Percentiles rank a stretch among this genome's conserved stretches.
Evolutionary conservation across 805 yeast species (phyloP).

Genomic region (Ogataea nonfermentans): DNA sequence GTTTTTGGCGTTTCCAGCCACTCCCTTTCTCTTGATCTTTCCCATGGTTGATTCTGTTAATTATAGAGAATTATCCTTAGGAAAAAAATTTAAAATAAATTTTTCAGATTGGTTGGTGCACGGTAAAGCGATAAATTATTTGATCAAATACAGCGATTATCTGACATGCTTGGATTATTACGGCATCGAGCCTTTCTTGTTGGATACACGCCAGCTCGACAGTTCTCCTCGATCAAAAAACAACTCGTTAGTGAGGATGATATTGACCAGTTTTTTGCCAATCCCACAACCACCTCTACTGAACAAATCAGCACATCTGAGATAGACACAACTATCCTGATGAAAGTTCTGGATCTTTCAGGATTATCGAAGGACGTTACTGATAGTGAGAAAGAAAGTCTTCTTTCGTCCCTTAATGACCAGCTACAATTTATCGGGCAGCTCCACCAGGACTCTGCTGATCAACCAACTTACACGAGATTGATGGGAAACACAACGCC

Average conservation of each 20-base stretch:
- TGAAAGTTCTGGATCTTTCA: constrained; percentile 44
- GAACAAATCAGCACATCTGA: neutral
- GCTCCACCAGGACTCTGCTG: constrained; percentile 35
- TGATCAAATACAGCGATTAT: neutral
- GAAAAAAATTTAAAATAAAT: constrained; percentile 16
- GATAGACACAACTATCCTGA: constrained; percentile 20
- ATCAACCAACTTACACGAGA: constrained; percentile 23
- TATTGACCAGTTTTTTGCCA: constrained; percentile 18
- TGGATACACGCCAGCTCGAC: neutral
- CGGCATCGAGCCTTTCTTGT: neutral
- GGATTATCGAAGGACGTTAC: constrained; percentile 42
- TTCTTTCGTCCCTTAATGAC: constrained; percentile 38
- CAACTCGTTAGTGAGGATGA: constrained; percentile 5
- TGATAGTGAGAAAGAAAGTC: constrained; percentile 28
- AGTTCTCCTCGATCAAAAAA: neutral
- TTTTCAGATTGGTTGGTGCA: constrained; percentile 17
- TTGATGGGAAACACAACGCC: constrained; percentile 24
- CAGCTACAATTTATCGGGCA: constrained; percentile 52
- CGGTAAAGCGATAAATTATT: constrained; percentile 1
- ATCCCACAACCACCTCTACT: neutral
- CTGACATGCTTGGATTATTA: neutral
- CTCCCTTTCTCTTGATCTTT: constrained; percentile 78
- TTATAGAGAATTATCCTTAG: constrained; percentile 3
- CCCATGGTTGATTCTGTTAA: constrained; percentile 37
- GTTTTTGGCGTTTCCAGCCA: constrained; percentile 86